Evolutionary conservation across 345 rosid species (phyloP), one percentile per base, ranked within the genome.

Genomic region (Aethionema arabicum): DNA sequence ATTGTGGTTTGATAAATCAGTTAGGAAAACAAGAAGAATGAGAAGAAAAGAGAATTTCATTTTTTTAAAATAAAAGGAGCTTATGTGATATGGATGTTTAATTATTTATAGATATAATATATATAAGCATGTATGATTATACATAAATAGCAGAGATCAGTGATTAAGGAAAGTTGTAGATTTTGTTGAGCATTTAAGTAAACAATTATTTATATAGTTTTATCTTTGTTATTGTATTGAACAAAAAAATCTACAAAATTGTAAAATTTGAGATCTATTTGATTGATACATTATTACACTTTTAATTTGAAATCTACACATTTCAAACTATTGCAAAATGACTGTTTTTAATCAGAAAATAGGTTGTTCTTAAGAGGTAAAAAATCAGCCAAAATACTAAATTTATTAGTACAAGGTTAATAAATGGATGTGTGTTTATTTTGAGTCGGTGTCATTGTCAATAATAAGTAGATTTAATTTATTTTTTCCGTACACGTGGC

Each of bases 1-100:
- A 4, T 27, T 56, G 46, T 38, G 27, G 29, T 57, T 30, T 64
- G 60, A 42, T 42, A 70, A 43, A 42, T 43, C 65, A 51, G 63
- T 35, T 42, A 70, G 60, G 56, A 42, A 63, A 56, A 42, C 9
- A 49, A 56, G 41, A 56, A 67, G 37, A 35, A 63, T 33, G 44
- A 64, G 33, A 32, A 39, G 0, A 5, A 12, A 45, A 33, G 56
- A 52, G 40, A 62, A 11, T 4, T 48, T 37, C 74, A 62, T 70
- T 44, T 7, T 9, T 37, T 47, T 13, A 36, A 0, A 7, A 27
- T 8, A 3, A 14, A 33, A 35, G 52, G 30, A 52, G 48, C 35
- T 4, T 10, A 58, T 52, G 46, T 42, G 44, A 43, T 45, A 15
- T 15, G 4, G 3, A 11, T 9, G n/a, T 16, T 6, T 32, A n/a